Evolutionary conservation across 1,139 yeast genomes (phyloP), one percentile per base, ranked within the genome.

Genomic region (Magnusiomyces suaveolens): DNA sequence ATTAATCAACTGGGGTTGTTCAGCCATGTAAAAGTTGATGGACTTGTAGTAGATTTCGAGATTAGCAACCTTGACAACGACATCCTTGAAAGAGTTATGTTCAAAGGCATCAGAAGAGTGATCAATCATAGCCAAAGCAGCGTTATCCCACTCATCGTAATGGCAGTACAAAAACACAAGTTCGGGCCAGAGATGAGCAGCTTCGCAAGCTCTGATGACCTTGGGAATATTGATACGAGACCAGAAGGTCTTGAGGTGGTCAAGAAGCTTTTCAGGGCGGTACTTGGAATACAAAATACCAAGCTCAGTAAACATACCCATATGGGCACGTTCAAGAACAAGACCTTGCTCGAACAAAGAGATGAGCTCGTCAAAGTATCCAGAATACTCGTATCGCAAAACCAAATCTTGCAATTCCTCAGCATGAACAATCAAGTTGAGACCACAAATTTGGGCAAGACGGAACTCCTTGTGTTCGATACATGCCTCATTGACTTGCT

Each of bases 131-230:
- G 97, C 84, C 70, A 92, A 79, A 46, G 97, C 92, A 59, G 98
- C 98, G 70, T 92, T 92, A 72, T 94, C 99, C 96, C 97, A 94
- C 75, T 94, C 98, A 70, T 92, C 98, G 69, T 92, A 92, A 71
- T 92, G 99, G 68, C 97, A 90, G 75, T 92, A 90, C 69, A 92
- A 77, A 82, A 94, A 92, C 57, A 92, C 89, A 66, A 92, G 78
- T 75, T 94, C 98, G 29, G 95, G 95, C 89, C 97, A 94, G 66
- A 92, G 77, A 67, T 94, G 98, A 36, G 96, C 95, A 57, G 77
- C 82, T 71, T 92, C 97, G 67, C 95, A 87, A 26, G 97, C 97
- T 63, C 87, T 81, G 64, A 92, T 86, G 51, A 88, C 97, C 76
- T 92, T 94, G 64, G 99, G 97, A 74, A 94, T 92, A 71, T 92